phyloP scores from a whole-genome alignment of 129 eudicot genomes.

The Escallonia herrerae region DNA sequence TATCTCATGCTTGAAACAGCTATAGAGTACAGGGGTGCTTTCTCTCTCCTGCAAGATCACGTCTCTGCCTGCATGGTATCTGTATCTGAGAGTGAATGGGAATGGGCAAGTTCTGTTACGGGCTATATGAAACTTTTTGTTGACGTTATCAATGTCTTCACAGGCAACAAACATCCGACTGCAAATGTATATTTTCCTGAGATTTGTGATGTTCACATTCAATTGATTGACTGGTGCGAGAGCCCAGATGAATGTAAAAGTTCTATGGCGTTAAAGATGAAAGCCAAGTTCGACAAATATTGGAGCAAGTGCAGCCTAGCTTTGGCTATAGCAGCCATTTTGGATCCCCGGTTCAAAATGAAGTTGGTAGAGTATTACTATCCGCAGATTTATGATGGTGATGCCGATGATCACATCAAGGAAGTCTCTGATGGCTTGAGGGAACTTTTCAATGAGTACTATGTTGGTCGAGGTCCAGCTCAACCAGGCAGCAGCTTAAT shows the following conservation, averaged over 20 bases:
- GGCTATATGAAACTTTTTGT: conserved; percentile 64
- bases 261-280: conserved; percentile 66
- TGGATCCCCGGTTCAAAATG: conserved; percentile 93
- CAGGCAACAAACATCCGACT: conserved; percentile 54
- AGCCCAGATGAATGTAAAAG: conserved; percentile 63
- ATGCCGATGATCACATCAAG: conserved; percentile 51
- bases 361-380: conserved; percentile 85
- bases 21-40: conserved; percentile 60
- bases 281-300: conserved; percentile 62
- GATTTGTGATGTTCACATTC: conserved; percentile 79
- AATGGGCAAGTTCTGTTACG: conserved; percentile 40
- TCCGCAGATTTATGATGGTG: conserved; percentile 52
- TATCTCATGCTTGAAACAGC: conserved; percentile 73
- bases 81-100: conserved; percentile 82
- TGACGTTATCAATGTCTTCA: conserved; percentile 50
- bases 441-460: conserved; percentile 74
- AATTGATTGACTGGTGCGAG: conserved; percentile 69
- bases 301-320: conserved; percentile 73
- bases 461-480: conserved; percentile 37
- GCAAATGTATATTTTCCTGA: conserved; percentile 77
- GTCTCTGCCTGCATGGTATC: conserved; percentile 45
- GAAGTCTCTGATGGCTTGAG: conserved; percentile 59
- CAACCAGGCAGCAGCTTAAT: conserved; percentile 31
- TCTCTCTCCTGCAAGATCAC: conserved; percentile 52
- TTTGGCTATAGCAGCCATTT: conserved; percentile 77